Percentiles rank a stretch among this genome's conserved stretches.
phyloP scores from a whole-genome alignment of 2,329 filamentous ascomycete genomes.

The Clonostachys solani region DNA sequence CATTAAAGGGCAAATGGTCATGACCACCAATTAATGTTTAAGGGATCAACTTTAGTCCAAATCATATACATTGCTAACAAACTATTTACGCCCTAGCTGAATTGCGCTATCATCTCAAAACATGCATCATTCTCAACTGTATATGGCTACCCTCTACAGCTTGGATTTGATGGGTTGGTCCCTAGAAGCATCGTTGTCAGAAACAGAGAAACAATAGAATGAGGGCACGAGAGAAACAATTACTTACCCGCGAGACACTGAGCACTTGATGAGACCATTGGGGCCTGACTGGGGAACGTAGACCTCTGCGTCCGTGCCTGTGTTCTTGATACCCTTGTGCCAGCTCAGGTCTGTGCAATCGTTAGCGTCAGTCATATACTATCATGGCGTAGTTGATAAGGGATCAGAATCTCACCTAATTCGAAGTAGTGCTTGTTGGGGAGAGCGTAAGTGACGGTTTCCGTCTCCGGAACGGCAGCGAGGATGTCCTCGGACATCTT shows the following conservation, averaged over 20 bases:
- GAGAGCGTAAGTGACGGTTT: slow-evolving; percentile 74
- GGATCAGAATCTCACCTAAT: slow-evolving; percentile 58
- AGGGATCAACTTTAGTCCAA: background rate
- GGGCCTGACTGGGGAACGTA: slow-evolving; percentile 90
- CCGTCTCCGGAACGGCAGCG: slow-evolving; percentile 65
- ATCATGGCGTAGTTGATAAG: background rate
- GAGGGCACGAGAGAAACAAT: background rate
- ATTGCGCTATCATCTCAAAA: too few relatives aligned
- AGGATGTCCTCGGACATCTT: slow-evolving; percentile 93
- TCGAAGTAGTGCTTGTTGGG: slow-evolving; percentile 99
- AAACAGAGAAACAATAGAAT: background rate
- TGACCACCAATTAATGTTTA: background rate
- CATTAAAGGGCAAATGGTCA: background rate
- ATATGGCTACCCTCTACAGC: background rate
- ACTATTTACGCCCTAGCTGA: too few relatives aligned
- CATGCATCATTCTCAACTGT: too few relatives aligned
- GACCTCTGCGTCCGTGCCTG: slow-evolving; percentile 90
- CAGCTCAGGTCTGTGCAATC: slow-evolving; percentile 73
- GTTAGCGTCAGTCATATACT: background rate
- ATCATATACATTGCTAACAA: background rate
- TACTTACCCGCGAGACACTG: slow-evolving; percentile 58
- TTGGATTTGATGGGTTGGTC: slow-evolving; percentile 1
- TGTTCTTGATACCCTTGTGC: slow-evolving; percentile 95
- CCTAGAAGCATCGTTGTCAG: background rate
- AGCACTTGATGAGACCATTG: slow-evolving; percentile 94